A percentile compares a stretch with the other conserved stretches of the same genome.
Evolutionary conservation across 495 filamentous ascomycete species (phyloP).

Genomic region (Hypoxylon subgilvum): DNA sequence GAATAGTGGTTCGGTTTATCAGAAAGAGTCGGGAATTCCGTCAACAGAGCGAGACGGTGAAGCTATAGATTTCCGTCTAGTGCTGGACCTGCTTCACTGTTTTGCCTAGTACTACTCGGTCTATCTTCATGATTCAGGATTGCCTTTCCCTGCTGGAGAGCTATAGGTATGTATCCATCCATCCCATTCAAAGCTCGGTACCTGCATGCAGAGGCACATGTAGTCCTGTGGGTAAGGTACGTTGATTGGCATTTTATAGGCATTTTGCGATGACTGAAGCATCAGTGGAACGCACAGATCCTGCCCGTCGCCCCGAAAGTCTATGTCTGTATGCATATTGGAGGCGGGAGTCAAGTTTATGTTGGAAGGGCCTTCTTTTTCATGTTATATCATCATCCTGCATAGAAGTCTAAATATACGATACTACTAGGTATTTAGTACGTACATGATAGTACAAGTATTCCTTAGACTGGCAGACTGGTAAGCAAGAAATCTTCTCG

Average conservation of each 20-base stretch:
- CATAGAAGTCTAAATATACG: too few relatives aligned
- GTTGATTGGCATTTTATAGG: too few relatives aligned
- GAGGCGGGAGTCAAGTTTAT: too few relatives aligned
- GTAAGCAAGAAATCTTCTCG: not conserved
- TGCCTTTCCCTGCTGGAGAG: not conserved
- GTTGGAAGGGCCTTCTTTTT: too few relatives aligned
- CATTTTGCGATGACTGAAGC: too few relatives aligned
- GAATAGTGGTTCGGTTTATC: conserved; percentile 13
- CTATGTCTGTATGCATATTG: not conserved
- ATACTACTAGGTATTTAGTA: too few relatives aligned
- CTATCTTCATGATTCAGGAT: conserved; percentile 5
- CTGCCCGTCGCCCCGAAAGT: too few relatives aligned
- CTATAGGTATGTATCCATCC: not conserved
- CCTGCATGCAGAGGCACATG: conserved; percentile 26
- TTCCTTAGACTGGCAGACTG: not conserved
- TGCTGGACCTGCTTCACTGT: not conserved
- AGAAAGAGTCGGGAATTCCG: conserved; percentile 21
- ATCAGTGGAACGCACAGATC: too few relatives aligned
- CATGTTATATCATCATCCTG: too few relatives aligned
- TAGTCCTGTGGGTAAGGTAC: conserved; percentile 23
- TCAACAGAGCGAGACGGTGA: conserved; percentile 2
- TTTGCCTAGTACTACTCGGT: not conserved
- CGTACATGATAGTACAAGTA: too few relatives aligned
- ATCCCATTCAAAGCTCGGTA: conserved; percentile 18
- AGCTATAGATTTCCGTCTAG: conserved; percentile 1